Evolutionary conservation across 495 filamentous ascomycete genomes (phyloP).

Genomic region (Penicillium herquei): DNA sequence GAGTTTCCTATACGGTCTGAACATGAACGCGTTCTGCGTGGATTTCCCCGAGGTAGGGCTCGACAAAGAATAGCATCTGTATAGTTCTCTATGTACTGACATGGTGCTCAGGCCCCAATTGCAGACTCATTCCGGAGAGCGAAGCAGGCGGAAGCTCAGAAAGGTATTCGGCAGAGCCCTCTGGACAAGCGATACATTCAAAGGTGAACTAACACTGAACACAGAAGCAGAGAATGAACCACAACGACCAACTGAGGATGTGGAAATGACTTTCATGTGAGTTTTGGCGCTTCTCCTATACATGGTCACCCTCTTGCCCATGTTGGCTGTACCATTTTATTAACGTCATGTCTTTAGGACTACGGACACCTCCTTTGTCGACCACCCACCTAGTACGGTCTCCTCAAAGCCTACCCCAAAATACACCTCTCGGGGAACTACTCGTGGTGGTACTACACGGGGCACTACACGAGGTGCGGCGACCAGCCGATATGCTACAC

Average conservation of each 20-base stretch:
- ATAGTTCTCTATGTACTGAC: too few species aligned
- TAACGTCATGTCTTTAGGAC: constrained; percentile 54
- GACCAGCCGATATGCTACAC: constrained; percentile 43
- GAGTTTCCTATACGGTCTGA: constrained; percentile 89
- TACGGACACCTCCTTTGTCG: constrained; percentile 91
- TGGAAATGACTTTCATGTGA: constrained; percentile 87
- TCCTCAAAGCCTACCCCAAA: constrained; percentile 66
- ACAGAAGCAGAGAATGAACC: constrained; percentile 35
- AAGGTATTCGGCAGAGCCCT: constrained; percentile 26
- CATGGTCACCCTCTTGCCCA: background rate
- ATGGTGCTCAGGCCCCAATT: constrained; percentile 53
- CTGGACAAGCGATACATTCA: too few species aligned
- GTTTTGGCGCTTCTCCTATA: constrained; percentile 14
- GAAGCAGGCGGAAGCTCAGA: constrained; percentile 51
- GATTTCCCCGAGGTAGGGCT: constrained; percentile 85
- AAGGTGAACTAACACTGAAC: constrained; percentile 13
- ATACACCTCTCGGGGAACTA: constrained; percentile 48
- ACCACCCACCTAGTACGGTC: constrained; percentile 66
- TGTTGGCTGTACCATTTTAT: background rate
- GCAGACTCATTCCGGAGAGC: constrained; percentile 72
- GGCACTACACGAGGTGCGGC: constrained; percentile 41
- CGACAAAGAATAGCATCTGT: too few species aligned
- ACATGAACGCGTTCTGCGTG: constrained; percentile 99
- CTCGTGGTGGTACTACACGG: constrained; percentile 28
- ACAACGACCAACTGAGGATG: constrained; percentile 40